Evolutionary conservation across 768 basidiomycete genomes (phyloP).

Genomic region (Cubamyces lactineus): DNA sequence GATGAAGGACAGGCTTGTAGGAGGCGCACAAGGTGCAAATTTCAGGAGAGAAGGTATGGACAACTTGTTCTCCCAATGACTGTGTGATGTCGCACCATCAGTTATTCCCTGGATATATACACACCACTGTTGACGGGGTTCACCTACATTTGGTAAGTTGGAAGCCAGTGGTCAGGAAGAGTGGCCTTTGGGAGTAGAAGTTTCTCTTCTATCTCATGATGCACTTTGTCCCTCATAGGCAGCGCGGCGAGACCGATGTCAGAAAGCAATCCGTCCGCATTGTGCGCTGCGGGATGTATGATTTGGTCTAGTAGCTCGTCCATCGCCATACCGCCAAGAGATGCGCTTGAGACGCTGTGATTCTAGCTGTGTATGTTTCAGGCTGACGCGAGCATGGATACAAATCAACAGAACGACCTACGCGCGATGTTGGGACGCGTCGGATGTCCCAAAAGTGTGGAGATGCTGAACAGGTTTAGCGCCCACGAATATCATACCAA

Average conservation of each 20-base stretch:
- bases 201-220: conserved; percentile 72
- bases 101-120: conserved; percentile 5
- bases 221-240: conserved; percentile 62
- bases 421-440: no score
- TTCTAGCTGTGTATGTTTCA: neutral
- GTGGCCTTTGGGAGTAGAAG: conserved; percentile 69
- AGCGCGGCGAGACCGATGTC: conserved; percentile 59
- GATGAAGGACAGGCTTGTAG: conserved; percentile 73
- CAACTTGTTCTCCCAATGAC: conserved; percentile 72
- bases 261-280: conserved; percentile 50
- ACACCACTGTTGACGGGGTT: conserved; percentile 2
- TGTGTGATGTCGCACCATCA: conserved; percentile 36
- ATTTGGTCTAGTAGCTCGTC: conserved; percentile 32
- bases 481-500: no score
- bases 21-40: conserved; percentile 69
- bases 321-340: neutral
- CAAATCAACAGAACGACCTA: no score
- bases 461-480: no score
- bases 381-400: neutral
- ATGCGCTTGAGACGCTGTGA: neutral
- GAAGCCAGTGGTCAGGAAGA: conserved; percentile 73
- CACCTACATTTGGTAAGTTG: conserved; percentile 82
- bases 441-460: no score
- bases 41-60: conserved; percentile 66
- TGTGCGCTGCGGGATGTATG: conserved; percentile 44